Evolutionary conservation across 768 basidiomycete genomes (phyloP), one percentile per base, ranked within the genome.

Genomic region (Leccinum truebloodii): DNA sequence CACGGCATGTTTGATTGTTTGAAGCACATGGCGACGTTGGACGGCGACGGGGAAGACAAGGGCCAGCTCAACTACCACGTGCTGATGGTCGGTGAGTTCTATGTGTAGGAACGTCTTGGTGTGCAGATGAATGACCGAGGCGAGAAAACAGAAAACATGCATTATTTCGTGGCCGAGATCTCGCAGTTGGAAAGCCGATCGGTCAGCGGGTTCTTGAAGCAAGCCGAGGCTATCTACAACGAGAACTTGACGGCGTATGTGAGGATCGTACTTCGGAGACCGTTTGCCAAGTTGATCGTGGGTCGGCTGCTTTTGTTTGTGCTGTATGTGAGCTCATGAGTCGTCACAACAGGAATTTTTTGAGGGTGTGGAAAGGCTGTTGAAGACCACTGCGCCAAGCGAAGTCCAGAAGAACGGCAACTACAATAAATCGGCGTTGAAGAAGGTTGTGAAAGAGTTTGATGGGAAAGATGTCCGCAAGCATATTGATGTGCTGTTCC

Each of bases 61-160:
- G 95, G 95, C 0, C 94, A 96, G 70, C 82, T 98, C 55, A 98
- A 98, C 73, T 97, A 94, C 65, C 94, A 97, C 71, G 93, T 98
- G 65, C 89, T 96, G 68, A 80, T 98, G 61, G 90, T 98, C 59
- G 96, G 96, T 95, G 68, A 67, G 90, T 74, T 35, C 8, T 4
- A 13, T 9, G n/a, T 14, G 30, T 30, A 13, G 7, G 44, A 14
- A 37, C 2, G 6, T 18, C 16, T 52, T n/a, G n/a, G 3, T 30
- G 41, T n/a, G n/a, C 4, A n/a, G 41, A 53, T 46, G 66, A 2
- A 28, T 60, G 59, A 63, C 32, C 24, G 32, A 46, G 39, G 48
- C 24, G 44, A 59, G 24, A 30, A 34, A 2, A 2, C 70, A 98
- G 96, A 97, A 75, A 98, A 98, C 71, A 97, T 96, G 95, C 91